Conservation (phyloP, 768 basidiomycete species). For the Kockovaella imperatae region DNA sequence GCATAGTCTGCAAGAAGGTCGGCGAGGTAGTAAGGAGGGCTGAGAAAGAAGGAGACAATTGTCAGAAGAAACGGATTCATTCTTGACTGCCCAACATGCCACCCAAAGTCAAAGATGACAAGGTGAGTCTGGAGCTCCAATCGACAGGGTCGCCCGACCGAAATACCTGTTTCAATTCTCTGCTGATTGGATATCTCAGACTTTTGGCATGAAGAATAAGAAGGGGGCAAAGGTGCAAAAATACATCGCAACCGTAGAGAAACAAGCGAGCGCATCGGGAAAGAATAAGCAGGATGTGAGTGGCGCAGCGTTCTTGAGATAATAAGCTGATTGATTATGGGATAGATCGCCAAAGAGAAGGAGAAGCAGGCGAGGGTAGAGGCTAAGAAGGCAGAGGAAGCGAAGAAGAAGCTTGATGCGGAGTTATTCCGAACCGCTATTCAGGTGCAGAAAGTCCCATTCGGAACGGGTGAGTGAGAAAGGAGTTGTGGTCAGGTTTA, state of each 20-base stretch:
- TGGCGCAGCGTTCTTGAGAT: neutral
- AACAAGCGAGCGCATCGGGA: constrained; percentile 63
- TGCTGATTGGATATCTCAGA: constrained; percentile 28
- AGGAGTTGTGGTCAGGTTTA: neutral
- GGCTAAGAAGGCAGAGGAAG: constrained; percentile 34
- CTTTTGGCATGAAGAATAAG: constrained; percentile 49
- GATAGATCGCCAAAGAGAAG: constrained; percentile 67
- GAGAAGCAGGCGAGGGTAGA: constrained; percentile 52
- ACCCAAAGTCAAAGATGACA: constrained; percentile 40
- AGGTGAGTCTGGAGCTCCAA: constrained; percentile 21
- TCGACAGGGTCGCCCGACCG: neutral
- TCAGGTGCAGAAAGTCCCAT: constrained; percentile 57
- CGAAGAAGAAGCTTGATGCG: constrained; percentile 59
- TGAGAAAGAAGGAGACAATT: no score
- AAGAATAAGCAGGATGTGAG: constrained; percentile 62
- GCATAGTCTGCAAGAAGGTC: no score
- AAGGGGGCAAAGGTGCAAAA: constrained; percentile 89
- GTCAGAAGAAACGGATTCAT: no score
- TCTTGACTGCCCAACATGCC: constrained; percentile 32
- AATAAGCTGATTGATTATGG: constrained; percentile 1
- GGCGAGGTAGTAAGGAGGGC: no score
- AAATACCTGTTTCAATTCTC: neutral
- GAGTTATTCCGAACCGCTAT: constrained; percentile 58
- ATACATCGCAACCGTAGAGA: constrained; percentile 69
- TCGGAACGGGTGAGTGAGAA: constrained; percentile 58